These are phyloP conservation scores for Termitomyces sp. DNA, from an alignment of 768 basidiomycete species.

Conservation along the genomic window DNA sequence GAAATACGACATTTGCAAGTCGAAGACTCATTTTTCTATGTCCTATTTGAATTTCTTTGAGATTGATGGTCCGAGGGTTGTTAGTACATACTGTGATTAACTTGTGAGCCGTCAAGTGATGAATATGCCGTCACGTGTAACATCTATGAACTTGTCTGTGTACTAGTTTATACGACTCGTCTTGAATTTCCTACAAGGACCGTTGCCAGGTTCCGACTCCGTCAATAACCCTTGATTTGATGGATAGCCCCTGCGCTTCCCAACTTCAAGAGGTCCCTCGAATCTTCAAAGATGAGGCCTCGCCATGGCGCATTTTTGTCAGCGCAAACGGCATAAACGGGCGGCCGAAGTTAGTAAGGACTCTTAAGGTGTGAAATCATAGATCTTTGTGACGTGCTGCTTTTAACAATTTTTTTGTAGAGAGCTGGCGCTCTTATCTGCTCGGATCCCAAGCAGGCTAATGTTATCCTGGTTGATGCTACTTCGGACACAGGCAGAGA, in stretches of 20 bases:
- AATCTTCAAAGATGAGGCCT: constrained; percentile 34
- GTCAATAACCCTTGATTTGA: not conserved
- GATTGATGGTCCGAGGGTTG: not conserved
- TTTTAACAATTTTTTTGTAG: constrained; percentile 25
- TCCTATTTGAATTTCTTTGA: not conserved
- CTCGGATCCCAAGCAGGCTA: constrained; percentile 44
- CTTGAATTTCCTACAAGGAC: not conserved
- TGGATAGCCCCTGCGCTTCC: constrained; percentile 3
- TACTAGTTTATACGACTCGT: not conserved
- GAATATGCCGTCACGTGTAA: not conserved
- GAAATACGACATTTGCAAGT: constrained; percentile 15
- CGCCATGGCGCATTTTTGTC: constrained; percentile 45
- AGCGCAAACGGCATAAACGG: constrained; percentile 47
- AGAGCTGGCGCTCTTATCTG: constrained; percentile 50
- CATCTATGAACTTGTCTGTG: not conserved
- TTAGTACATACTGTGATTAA: not conserved
- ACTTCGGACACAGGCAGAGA: constrained; percentile 44
- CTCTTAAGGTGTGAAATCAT: constrained; percentile 35
- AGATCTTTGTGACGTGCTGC: not conserved
- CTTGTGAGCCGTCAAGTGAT: not conserved
- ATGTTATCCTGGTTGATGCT: constrained; percentile 56
- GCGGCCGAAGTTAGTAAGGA: constrained; percentile 48
- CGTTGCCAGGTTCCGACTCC: not conserved
- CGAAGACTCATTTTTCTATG: not conserved
- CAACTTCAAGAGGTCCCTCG: constrained; percentile 2